Conservation (phyloP, 1,139 yeast genomes). For the Hanseniaspora gamundiae region DNA sequence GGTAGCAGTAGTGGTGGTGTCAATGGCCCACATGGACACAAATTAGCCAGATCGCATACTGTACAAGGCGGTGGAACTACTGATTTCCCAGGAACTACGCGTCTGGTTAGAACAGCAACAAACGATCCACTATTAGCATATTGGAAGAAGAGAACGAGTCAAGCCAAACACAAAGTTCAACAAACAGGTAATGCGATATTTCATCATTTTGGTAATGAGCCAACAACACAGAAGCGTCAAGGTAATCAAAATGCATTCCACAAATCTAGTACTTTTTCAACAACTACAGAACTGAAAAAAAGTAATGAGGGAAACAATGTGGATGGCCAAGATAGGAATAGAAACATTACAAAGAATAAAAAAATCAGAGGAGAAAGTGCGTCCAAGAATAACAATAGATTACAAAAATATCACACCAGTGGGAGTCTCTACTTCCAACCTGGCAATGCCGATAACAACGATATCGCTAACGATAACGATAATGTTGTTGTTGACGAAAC, state of each 20-base stretch:
- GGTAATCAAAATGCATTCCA: not conserved
- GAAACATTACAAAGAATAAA: not conserved
- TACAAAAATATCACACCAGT: not conserved
- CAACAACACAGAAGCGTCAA: not conserved
- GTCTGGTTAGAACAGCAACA: slow-evolving; percentile 14
- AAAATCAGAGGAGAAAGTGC: not conserved
- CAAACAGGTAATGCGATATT: slow-evolving; percentile 6
- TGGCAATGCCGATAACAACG: too few species aligned
- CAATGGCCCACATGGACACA: slow-evolving; percentile 3
- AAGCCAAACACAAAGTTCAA: slow-evolving; percentile 6
- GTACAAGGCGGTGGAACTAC: not conserved
- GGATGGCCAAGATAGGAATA: too few species aligned
- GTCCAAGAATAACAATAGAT: not conserved
- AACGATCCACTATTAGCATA: slow-evolving; percentile 15
- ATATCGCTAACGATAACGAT: too few species aligned
- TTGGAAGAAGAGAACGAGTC: slow-evolving; percentile 7
- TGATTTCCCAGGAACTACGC: too few species aligned
- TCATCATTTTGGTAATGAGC: not conserved
- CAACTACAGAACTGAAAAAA: not conserved
- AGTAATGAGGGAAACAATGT: too few species aligned
- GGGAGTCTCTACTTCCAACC: not conserved
- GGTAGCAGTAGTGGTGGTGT: not conserved
- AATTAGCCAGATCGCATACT: not conserved
- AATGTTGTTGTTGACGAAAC: too few species aligned
- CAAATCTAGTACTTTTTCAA: too few species aligned